Percentiles rank a stretch among this genome's conserved stretches.
Evolutionary conservation across 1,284 basidiomycete species (phyloP).

Genomic region (Trametes versicolor): DNA sequence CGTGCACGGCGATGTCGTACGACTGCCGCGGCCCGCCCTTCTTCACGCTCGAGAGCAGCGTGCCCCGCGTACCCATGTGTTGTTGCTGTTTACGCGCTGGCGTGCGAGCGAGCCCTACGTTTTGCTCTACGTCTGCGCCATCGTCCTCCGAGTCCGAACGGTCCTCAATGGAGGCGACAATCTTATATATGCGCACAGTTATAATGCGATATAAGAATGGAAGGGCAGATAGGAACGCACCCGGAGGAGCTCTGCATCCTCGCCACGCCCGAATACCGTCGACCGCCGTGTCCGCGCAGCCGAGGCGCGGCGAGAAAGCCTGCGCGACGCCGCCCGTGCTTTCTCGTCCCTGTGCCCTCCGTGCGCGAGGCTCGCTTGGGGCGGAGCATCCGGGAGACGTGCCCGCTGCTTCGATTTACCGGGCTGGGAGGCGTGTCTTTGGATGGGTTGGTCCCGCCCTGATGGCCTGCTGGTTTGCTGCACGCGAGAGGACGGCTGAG

Average conservation of each 20-base stretch:
- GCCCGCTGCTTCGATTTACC: neutral
- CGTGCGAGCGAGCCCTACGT: constrained; percentile 9
- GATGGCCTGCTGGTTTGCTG: neutral
- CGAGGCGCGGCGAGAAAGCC: constrained; percentile 33
- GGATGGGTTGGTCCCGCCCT: neutral
- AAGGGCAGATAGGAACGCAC: constrained; percentile 21
- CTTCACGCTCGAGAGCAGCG: constrained; percentile 36
- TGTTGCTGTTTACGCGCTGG: constrained; percentile 8
- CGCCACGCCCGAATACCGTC: constrained; percentile 32
- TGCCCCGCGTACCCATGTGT: constrained; percentile 30
- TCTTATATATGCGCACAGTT: constrained; percentile 19
- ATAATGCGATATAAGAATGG: neutral
- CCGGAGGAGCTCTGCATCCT: constrained; percentile 37
- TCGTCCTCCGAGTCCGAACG: constrained; percentile 31
- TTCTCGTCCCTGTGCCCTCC: neutral
- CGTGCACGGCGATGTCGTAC: constrained; percentile 38
- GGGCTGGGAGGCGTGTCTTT: neutral
- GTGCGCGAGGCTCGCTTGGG: neutral
- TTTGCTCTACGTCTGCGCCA: constrained; percentile 1
- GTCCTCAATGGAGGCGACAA: constrained; percentile 34
- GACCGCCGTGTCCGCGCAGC: constrained; percentile 36
- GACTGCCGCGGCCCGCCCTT: constrained; percentile 33
- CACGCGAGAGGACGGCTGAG: constrained; percentile 22
- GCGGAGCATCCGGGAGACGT: neutral
- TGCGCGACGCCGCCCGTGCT: constrained; percentile 15